Evolutionary conservation across 306 rosid species (phyloP), one percentile per base, ranked within the genome.

Genomic region (Arachis stenosperma): DNA sequence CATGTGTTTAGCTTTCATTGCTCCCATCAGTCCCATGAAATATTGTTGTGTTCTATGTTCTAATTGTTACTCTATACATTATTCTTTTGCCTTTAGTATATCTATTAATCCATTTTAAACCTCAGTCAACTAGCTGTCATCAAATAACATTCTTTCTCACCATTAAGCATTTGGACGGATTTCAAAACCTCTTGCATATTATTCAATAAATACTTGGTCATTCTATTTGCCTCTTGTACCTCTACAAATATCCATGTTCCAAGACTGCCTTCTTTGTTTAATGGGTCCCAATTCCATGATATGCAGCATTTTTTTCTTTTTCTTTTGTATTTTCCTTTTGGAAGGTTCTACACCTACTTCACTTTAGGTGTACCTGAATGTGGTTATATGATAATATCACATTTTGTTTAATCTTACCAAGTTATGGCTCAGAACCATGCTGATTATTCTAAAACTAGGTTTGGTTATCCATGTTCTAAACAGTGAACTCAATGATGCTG

Each of bases 101-200:
- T 46, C 53, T 42, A 30, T 50, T 52, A 36, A 40, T 59, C 53
- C 6, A 62, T 29, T 54, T 53, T 3, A 30, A 54, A 67, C 54
- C 60, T 59, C 68, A 61, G 52, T 56, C 41, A 64, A 27, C 30
- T 62, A 61, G 41, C 5, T 36, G 13, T 75, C 33, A 43, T 75
- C 12, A 57, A 47, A 62, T 62, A 68, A 43, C 29, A 68, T 7
- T 29, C 41, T 48, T 12, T 60, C 54, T 37, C 39, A 69, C 4
- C 8, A 29, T 74, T 67, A 9, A 9, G 59, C 41, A 13, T 22
- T 22, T 76, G 44, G 52, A 61, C 9, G 41, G 58, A 46, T 61
- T 68, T 61, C 40, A 57, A 53, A 50, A 44, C 58, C 52, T 4
- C 4, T 46, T 46, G 11, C 11, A 7, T 46, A 46, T 10, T 12